Percentiles rank a stretch among this genome's conserved stretches.
Conservation (phyloP, 1,284 basidiomycete species). For the Ceratobasidium sp. region DNA sequence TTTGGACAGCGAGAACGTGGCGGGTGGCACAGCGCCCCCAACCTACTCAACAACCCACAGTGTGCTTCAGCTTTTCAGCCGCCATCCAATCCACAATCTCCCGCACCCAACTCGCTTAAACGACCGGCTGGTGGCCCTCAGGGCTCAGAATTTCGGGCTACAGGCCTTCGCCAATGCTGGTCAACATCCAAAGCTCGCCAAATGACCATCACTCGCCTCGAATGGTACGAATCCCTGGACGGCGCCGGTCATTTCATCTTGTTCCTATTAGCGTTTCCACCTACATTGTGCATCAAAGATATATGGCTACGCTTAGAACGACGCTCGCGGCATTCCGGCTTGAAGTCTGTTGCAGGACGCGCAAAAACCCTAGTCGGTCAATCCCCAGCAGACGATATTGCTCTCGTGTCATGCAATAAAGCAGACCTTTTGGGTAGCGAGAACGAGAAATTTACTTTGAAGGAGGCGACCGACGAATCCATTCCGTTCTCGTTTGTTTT, state of each 20-base stretch:
- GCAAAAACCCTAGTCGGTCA: constrained; percentile 1
- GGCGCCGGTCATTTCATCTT: constrained; percentile 20
- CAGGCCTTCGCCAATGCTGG: constrained; percentile 14
- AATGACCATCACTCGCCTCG: constrained; percentile 20
- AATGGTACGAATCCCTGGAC: constrained; percentile 26
- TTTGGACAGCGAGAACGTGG: not conserved
- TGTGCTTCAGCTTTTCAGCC: not conserved
- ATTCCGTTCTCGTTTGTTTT: constrained; percentile 28
- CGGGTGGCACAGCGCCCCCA: constrained; percentile 1
- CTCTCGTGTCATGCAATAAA: not conserved
- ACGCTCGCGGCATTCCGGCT: not conserved
- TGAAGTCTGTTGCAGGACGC: not conserved
- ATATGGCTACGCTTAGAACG: constrained; percentile 30
- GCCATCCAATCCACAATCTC: not conserved
- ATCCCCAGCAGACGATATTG: not conserved
- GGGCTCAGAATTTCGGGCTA: constrained; percentile 5
- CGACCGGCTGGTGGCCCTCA: not conserved
- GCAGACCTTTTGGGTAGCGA: not conserved
- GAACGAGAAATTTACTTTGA: not conserved
- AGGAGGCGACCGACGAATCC: not conserved
- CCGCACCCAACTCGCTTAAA: not conserved
- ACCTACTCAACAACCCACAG: not conserved
- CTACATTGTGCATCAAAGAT: not conserved
- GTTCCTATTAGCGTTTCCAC: not conserved
- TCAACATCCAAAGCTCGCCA: constrained; percentile 4